A percentile compares a stretch with the other conserved stretches of the same genome.
Evolutionary conservation across 495 filamentous ascomycete species (phyloP).

Genomic region (Penicillium pancosmium): DNA sequence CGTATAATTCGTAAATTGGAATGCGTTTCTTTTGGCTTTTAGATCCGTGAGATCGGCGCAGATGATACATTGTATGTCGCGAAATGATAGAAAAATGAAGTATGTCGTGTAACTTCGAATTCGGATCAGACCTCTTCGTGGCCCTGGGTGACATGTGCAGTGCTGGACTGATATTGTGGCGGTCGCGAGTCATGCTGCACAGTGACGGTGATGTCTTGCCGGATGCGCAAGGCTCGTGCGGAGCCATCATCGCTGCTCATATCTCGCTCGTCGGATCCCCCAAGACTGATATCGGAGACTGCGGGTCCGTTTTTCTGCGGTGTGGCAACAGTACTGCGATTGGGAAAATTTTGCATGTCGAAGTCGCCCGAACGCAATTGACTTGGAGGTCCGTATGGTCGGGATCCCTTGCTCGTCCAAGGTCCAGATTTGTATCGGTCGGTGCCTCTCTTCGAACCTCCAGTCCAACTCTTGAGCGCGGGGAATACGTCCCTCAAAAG

Average conservation of each 20-base stretch:
- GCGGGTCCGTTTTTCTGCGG: constrained; percentile 30
- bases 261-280: constrained; percentile 31
- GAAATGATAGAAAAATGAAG: background rate
- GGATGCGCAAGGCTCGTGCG: constrained; percentile 45
- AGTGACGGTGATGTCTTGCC: constrained; percentile 50
- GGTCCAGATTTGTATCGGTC: constrained; percentile 42
- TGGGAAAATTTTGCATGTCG: constrained; percentile 36
- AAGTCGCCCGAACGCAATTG: constrained; percentile 38
- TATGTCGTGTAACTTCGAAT: background rate
- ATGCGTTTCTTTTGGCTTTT: constrained; percentile 1
- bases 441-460: constrained; percentile 42
- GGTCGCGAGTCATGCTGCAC: constrained; percentile 41
- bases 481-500: constrained; percentile 63
- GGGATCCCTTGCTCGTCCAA: constrained; percentile 42
- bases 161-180: constrained; percentile 24
- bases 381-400: constrained; percentile 37
- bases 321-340: constrained; percentile 29
- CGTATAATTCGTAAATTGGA: constrained; percentile 23
- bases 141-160: constrained; percentile 13
- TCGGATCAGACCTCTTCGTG: constrained; percentile 22
- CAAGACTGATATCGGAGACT: constrained; percentile 38
- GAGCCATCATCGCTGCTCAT: constrained; percentile 45
- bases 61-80: constrained; percentile 3
- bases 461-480: constrained; percentile 49
- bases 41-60: background rate